Conservation (phyloP, 192 early-diverging fungal species). For the Entomortierella parvispora region DNA sequence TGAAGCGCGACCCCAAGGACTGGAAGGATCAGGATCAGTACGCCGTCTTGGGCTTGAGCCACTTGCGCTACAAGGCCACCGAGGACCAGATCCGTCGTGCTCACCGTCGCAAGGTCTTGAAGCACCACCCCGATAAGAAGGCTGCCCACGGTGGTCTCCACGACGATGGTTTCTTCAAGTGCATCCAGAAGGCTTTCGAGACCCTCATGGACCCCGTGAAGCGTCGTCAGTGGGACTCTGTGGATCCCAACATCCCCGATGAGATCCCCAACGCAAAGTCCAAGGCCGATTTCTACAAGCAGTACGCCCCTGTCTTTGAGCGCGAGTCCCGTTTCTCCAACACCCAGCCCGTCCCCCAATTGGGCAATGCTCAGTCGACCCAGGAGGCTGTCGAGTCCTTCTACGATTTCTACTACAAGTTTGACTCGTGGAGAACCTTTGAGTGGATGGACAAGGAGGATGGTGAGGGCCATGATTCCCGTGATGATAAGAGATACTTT, state of each 20-base stretch:
- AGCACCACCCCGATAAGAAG: constrained; percentile 99
- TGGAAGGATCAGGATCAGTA: constrained; percentile 99
- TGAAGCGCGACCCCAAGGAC: constrained; percentile 87
- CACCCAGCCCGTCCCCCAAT: constrained; percentile 80
- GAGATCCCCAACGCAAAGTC: constrained; percentile 77
- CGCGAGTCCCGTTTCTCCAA: constrained; percentile 95
- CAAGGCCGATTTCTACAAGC: constrained; percentile 87
- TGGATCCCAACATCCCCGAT: constrained; percentile 87
- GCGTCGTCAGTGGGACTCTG: constrained; percentile 96
- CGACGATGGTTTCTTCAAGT: constrained; percentile 99
- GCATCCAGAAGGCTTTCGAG: constrained; percentile 94
- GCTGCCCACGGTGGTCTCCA: constrained; percentile 75
- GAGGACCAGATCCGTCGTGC: constrained; percentile 95
- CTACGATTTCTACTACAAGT: constrained; percentile 86
- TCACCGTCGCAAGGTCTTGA: constrained; percentile 92
- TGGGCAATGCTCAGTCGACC: constrained; percentile 75
- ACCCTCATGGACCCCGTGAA: constrained; percentile 89
- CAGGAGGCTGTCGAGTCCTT: constrained; percentile 82
- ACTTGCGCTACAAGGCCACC: constrained; percentile 87
- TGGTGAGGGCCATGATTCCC: constrained; percentile 84
- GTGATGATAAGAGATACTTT: constrained; percentile 96
- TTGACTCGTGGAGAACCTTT: constrained; percentile 98
- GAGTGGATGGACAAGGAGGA: constrained; percentile 99
- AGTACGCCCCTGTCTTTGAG: constrained; percentile 81
- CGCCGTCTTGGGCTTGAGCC: constrained; percentile 91